Conservation (phyloP, 2,329 filamentous ascomycete genomes). For the Tolypocladium sp. region DNA sequence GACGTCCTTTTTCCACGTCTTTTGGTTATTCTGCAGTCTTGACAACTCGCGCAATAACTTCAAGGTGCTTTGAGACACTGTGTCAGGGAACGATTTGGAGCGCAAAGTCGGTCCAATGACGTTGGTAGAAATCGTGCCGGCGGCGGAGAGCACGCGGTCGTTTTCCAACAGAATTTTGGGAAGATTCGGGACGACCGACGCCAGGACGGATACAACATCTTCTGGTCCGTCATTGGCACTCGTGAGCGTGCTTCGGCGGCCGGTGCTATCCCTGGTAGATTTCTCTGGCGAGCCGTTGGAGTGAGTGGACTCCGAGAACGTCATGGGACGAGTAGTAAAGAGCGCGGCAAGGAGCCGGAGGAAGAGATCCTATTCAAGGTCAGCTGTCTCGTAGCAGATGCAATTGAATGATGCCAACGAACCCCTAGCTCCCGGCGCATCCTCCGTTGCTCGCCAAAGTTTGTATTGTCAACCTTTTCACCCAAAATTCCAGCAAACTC, state of each 20-base stretch:
- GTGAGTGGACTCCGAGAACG: conserved; percentile 48
- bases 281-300: conserved; percentile 28
- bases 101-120: conserved; percentile 75
- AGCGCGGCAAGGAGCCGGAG: conserved; percentile 82
- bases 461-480: conserved; percentile 95
- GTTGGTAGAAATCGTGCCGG: conserved; percentile 72
- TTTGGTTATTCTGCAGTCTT: conserved; percentile 70
- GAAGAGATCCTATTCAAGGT: conserved; percentile 63
- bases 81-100: conserved; percentile 79
- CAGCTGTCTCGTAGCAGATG: neutral
- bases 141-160: conserved; percentile 72
- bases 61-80: conserved; percentile 63
- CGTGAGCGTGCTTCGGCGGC: conserved; percentile 24
- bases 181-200: conserved; percentile 68
- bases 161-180: conserved; percentile 75
- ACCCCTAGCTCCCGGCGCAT: conserved; percentile 87
- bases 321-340: conserved; percentile 79
- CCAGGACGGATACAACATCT: conserved; percentile 73
- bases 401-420: conserved; percentile 25
- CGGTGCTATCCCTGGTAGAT: conserved; percentile 23
- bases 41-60: conserved; percentile 68
- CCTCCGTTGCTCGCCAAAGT: conserved; percentile 86
- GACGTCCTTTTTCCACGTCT: conserved; percentile 88
- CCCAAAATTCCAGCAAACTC: conserved; percentile 86
- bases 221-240: conserved; percentile 45